Percentiles rank a stretch among this genome's conserved stretches.
Conservation (phyloP, 441 rosid species). For the Populus hybrid region DNA sequence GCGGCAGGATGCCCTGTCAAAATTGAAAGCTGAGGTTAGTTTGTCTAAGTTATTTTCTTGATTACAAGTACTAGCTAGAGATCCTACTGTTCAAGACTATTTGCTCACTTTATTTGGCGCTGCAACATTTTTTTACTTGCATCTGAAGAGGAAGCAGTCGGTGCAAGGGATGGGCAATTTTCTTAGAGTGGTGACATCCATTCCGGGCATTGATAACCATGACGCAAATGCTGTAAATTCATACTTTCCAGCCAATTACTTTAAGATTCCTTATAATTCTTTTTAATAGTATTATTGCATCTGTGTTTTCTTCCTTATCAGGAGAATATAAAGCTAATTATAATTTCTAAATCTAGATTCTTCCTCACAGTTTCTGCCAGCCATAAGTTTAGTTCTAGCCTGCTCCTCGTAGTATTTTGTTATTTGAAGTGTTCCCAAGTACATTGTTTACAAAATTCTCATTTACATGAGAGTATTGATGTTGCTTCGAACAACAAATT, state of each 20-base stretch:
- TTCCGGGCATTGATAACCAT: constrained; percentile 77
- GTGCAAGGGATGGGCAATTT: constrained; percentile 61
- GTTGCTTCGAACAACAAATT: too few relatives aligned
- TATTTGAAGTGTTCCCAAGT: neutral
- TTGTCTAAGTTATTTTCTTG: constrained; percentile 1
- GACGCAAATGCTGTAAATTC: constrained; percentile 69
- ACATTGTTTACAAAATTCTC: neutral
- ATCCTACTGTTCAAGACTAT: neutral
- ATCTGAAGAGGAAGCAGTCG: constrained; percentile 60
- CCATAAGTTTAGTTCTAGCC: too few relatives aligned
- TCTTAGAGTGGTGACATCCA: constrained; percentile 63
- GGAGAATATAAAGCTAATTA: too few relatives aligned
- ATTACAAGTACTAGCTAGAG: neutral
- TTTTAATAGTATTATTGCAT: neutral
- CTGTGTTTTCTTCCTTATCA: neutral
- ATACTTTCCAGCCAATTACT: neutral
- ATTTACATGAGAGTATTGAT: too few relatives aligned
- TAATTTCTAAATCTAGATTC: too few relatives aligned
- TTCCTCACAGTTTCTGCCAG: too few relatives aligned
- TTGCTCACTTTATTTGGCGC: neutral
- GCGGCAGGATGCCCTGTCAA: constrained; percentile 56
- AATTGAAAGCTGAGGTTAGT: constrained; percentile 81
- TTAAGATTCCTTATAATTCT: neutral
- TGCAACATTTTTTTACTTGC: constrained; percentile 3
- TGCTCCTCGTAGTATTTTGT: neutral